Conservation (phyloP, 164 flowering plant genomes). For the Pachysandra terminalis region DNA sequence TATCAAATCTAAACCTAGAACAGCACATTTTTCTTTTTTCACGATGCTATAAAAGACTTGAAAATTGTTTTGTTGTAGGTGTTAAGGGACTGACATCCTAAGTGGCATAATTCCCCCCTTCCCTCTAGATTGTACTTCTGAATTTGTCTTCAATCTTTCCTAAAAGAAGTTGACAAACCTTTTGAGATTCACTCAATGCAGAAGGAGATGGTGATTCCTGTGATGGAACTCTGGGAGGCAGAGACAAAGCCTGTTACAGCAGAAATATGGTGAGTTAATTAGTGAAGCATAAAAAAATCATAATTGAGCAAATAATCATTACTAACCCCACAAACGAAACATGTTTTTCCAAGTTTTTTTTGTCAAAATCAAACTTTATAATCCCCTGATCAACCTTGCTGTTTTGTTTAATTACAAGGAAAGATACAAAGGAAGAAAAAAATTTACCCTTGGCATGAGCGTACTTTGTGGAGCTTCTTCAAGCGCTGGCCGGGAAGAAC, state of each 20-base stretch:
- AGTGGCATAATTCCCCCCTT: neutral
- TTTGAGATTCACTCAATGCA: slow-evolving; percentile 31
- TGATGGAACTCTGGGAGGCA: slow-evolving; percentile 28
- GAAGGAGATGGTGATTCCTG: slow-evolving; percentile 53
- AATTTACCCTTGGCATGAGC: slow-evolving; percentile 45
- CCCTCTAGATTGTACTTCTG: neutral
- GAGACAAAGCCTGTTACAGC: slow-evolving; percentile 39
- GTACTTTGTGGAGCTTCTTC: slow-evolving; percentile 33
- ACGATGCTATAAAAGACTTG: too few species aligned
- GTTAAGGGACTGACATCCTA: too few species aligned
- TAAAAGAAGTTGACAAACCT: slow-evolving; percentile 28
- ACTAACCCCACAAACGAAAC: neutral
- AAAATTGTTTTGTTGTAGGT: too few species aligned
- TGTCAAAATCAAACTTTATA: too few species aligned
- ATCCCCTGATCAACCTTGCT: too few species aligned
- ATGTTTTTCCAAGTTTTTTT: too few species aligned
- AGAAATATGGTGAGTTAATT: slow-evolving; percentile 2
- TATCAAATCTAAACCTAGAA: too few species aligned
- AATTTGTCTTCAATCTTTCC: neutral
- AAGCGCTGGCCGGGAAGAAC: slow-evolving; percentile 41
- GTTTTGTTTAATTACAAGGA: neutral
- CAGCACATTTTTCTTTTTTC: neutral
- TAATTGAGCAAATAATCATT: neutral
- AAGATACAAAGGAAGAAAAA: neutral
- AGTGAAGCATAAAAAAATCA: too few species aligned